Percentiles rank a stretch among this genome's conserved stretches.
phyloP scores from a whole-genome alignment of 257 asterid genomes.

The Fraxinus quadrangulata region DNA sequence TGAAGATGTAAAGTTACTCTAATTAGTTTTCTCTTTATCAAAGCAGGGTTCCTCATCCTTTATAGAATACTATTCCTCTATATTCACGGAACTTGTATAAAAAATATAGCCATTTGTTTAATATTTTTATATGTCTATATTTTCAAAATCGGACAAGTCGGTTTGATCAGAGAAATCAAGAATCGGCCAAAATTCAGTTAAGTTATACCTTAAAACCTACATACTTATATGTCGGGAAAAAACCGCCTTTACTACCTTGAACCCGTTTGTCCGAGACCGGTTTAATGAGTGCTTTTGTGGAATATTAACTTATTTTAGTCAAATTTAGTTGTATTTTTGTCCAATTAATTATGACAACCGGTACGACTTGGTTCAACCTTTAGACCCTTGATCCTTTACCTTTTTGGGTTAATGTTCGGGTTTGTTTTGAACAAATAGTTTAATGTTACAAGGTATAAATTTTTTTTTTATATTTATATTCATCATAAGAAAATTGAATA shows the following conservation, averaged over 20 bases:
- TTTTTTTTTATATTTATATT: too few relatives aligned
- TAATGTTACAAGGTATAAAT: too few relatives aligned
- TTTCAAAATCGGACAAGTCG: too few relatives aligned
- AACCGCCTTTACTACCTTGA: neutral
- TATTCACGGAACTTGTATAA: neutral
- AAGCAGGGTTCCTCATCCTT: neutral
- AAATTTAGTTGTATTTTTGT: neutral
- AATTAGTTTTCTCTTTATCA: neutral
- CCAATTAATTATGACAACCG: too few relatives aligned
- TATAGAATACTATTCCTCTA: neutral
- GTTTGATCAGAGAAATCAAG: too few relatives aligned
- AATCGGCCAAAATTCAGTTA: neutral
- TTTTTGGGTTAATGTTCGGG: too few relatives aligned
- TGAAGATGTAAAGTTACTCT: neutral
- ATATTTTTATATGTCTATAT: neutral
- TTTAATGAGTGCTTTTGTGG: neutral
- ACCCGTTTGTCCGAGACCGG: neutral
- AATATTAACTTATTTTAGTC: neutral
- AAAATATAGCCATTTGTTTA: neutral
- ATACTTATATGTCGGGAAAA: neutral
- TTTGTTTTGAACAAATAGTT: neutral
- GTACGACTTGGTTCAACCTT: neutral
- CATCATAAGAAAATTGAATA: too few relatives aligned
- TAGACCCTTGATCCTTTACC: neutral
- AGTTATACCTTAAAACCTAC: neutral